Percentiles rank a stretch among this genome's conserved stretches.
Evolutionary conservation across 805 yeast species (phyloP).

Genomic region (Pichia cephalocereana): DNA sequence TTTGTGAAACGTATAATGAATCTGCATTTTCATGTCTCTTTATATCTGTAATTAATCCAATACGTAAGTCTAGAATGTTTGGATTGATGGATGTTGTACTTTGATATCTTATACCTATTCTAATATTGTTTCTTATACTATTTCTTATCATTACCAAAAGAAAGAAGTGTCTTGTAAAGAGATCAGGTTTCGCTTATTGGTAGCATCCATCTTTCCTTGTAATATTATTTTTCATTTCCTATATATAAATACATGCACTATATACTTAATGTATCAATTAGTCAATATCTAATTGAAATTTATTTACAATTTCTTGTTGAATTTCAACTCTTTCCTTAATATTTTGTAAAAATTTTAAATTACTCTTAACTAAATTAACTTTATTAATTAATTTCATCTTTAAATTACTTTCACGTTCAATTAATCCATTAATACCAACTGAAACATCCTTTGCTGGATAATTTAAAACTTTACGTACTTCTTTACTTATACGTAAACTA

Average conservation of each 20-base stretch:
- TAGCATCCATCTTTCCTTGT: too few relatives aligned
- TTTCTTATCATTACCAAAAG: neutral
- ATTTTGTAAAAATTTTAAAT: constrained; percentile 43
- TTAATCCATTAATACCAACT: constrained; percentile 52
- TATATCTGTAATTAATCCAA: constrained; percentile 41
- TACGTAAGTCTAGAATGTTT: constrained; percentile 23
- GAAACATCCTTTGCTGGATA: constrained; percentile 79
- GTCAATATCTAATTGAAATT: constrained; percentile 9
- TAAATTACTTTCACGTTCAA: constrained; percentile 52
- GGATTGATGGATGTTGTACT: constrained; percentile 12
- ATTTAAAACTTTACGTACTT: constrained; percentile 70
- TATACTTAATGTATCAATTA: neutral
- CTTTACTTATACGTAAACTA: constrained; percentile 70
- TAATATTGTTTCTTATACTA: neutral
- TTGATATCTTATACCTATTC: neutral
- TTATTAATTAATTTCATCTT: constrained; percentile 46
- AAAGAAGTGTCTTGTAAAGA: neutral
- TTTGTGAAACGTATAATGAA: constrained; percentile 46
- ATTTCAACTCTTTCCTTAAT: constrained; percentile 24
- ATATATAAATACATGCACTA: neutral
- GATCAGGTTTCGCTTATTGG: too few relatives aligned
- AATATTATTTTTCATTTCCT: too few relatives aligned
- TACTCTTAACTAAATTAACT: constrained; percentile 46
- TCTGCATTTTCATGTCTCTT: constrained; percentile 49
- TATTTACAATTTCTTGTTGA: constrained; percentile 14